Conservation (phyloP, 2,329 filamentous ascomycete genomes). For the Pseudogymnoascus sp. region DNA sequence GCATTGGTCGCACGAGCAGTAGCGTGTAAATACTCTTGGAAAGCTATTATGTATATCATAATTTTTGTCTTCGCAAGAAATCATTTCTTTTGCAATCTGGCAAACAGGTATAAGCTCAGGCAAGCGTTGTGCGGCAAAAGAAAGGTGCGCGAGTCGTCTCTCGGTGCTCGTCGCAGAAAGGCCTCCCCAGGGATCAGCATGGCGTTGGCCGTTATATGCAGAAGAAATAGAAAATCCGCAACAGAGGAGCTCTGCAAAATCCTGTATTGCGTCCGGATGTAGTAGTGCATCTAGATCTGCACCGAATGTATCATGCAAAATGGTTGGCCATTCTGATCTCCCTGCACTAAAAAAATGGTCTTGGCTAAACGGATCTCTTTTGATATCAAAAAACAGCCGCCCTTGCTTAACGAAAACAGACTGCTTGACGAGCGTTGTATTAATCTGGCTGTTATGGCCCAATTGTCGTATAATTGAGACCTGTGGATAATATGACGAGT, state of each 20-base stretch:
- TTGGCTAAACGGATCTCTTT: background rate
- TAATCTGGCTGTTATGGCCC: background rate
- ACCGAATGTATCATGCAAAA: background rate
- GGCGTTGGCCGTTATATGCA: background rate
- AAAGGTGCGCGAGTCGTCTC: background rate
- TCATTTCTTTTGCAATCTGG: background rate
- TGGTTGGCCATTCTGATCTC: background rate
- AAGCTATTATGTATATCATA: background rate
- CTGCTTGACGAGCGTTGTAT: background rate
- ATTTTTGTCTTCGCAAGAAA: background rate
- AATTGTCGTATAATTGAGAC: background rate
- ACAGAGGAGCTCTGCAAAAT: background rate
- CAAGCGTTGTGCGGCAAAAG: background rate
- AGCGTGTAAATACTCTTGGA: background rate
- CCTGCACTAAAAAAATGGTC: background rate
- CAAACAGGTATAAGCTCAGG: background rate
- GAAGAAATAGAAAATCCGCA: background rate
- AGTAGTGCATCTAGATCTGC: background rate
- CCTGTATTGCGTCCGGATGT: background rate
- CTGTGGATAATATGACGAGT: background rate
- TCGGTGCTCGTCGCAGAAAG: background rate
- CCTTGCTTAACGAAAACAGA: background rate
- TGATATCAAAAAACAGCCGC: background rate
- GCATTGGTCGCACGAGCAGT: background rate
- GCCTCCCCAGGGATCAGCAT: background rate